Percentiles rank a stretch among this genome's conserved stretches.
These are phyloP conservation scores for Persicaria maculosa DNA, from an alignment of 148 eudicot genomes.

Conservation along the genomic window DNA sequence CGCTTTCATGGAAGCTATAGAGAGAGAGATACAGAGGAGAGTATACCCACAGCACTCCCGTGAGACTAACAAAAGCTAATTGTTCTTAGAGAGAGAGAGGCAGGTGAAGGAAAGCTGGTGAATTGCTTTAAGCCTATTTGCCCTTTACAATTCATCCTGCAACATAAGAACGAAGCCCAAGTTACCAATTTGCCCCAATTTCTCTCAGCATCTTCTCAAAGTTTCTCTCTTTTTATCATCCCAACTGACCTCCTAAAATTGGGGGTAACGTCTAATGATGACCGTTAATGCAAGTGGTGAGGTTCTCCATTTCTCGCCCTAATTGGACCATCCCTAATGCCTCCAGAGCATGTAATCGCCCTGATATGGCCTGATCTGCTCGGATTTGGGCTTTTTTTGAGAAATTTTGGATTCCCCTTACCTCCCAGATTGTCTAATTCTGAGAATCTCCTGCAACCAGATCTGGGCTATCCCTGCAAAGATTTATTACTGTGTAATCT, in stretches of 20 bases:
- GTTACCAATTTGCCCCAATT: background rate
- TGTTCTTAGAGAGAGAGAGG: slow-evolving; percentile 13
- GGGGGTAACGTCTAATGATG: slow-evolving; percentile 23
- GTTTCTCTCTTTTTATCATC: slow-evolving; percentile 19
- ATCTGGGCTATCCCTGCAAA: slow-evolving; percentile 42
- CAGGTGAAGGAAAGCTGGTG: background rate
- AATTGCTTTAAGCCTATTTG: slow-evolving; percentile 1
- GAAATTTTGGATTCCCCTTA: slow-evolving; percentile 23
- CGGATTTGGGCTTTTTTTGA: slow-evolving; percentile 23
- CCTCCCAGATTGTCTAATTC: slow-evolving; percentile 21
- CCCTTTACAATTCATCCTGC: slow-evolving; percentile 20
- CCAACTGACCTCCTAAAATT: slow-evolving; percentile 10
- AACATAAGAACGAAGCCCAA: background rate
- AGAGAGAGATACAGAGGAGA: background rate
- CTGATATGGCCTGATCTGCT: slow-evolving; percentile 34
- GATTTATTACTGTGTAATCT: slow-evolving; percentile 36
- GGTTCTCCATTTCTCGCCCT: slow-evolving; percentile 14
- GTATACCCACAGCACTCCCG: slow-evolving; percentile 26
- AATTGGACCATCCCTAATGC: slow-evolving; percentile 19
- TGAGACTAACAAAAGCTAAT: slow-evolving; percentile 45
- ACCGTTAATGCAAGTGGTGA: slow-evolving; percentile 27
- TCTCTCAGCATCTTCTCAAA: slow-evolving; percentile 2
- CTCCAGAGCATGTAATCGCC: slow-evolving; percentile 19
- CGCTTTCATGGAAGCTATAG: background rate
- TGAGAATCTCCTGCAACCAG: slow-evolving; percentile 29